Conservation (phyloP, 2,329 filamentous ascomycete genomes). For the Sphaceloma murrayae region DNA sequence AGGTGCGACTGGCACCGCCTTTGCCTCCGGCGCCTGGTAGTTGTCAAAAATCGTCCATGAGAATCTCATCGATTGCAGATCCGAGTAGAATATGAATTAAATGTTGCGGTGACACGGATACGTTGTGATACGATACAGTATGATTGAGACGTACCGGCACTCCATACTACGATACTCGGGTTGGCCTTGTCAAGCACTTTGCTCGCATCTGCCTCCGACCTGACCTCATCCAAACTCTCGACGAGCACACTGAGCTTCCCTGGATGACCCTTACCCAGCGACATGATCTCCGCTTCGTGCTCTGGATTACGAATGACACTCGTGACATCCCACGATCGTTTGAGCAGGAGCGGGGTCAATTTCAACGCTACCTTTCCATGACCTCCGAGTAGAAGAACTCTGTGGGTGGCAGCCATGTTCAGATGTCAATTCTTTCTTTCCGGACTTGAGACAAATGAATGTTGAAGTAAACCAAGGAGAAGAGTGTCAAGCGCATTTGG, state of each 20-base stretch:
- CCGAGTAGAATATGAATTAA: no score
- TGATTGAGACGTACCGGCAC: conserved; percentile 47
- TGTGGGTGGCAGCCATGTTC: conserved; percentile 6
- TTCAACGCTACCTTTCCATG: conserved; percentile 70
- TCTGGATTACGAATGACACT: conserved; percentile 66
- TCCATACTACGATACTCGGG: conserved; percentile 60
- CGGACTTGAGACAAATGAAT: neutral
- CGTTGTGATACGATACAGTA: no score
- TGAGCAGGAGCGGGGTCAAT: conserved; percentile 66
- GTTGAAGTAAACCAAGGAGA: neutral
- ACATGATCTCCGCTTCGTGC: conserved; percentile 55
- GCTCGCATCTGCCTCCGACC: conserved; percentile 51
- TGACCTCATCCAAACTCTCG: conserved; percentile 61
- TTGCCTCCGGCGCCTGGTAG: conserved; percentile 45
- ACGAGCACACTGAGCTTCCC: conserved; percentile 62
- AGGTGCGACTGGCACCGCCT: conserved; percentile 42
- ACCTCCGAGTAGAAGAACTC: conserved; percentile 65
- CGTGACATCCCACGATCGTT: conserved; percentile 66
- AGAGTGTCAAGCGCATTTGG: no score
- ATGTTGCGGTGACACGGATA: no score
- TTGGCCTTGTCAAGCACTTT: conserved; percentile 52
- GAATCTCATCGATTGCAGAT: no score
- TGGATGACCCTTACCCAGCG: conserved; percentile 48
- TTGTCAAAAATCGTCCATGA: neutral
- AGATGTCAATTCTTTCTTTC: neutral